Conservation (phyloP, 2,329 filamentous ascomycete genomes). For the Botryosphaeria dothidea region DNA sequence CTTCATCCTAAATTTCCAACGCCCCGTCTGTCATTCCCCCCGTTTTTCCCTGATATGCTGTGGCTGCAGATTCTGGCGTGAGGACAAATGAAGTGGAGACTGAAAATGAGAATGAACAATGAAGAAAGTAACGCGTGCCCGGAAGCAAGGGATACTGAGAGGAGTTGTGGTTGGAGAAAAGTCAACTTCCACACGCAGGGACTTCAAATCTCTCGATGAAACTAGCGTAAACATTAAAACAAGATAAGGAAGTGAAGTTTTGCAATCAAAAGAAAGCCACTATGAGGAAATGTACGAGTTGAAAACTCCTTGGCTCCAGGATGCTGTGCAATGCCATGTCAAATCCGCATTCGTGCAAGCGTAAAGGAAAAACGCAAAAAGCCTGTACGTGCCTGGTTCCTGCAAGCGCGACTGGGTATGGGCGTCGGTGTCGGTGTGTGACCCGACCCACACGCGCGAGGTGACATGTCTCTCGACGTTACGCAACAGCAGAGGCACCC, state of each 20-base stretch:
- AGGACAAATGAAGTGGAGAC: background rate
- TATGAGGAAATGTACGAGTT: too few relatives aligned
- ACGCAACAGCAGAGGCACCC: background rate
- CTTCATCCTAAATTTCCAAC: background rate
- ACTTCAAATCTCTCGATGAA: too few relatives aligned
- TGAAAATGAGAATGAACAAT: background rate
- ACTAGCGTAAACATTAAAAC: too few relatives aligned
- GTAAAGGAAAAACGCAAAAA: background rate
- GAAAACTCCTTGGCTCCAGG: background rate
- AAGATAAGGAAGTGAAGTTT: too few relatives aligned
- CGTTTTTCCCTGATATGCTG: background rate
- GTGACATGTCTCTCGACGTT: constrained; percentile 2
- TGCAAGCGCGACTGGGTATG: background rate
- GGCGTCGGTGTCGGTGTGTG: background rate
- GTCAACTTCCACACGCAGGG: too few relatives aligned
- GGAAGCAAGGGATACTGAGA: background rate
- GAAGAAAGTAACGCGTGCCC: background rate
- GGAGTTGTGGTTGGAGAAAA: too few relatives aligned
- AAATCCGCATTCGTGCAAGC: background rate
- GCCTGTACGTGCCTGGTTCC: background rate
- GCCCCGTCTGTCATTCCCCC: background rate
- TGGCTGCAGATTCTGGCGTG: background rate
- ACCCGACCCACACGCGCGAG: background rate
- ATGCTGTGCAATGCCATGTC: background rate
- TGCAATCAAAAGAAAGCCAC: too few relatives aligned